Base-by-base conservation (phyloP, 202 grass and related monocot species). In the Brachypodium distachyon region DNA sequence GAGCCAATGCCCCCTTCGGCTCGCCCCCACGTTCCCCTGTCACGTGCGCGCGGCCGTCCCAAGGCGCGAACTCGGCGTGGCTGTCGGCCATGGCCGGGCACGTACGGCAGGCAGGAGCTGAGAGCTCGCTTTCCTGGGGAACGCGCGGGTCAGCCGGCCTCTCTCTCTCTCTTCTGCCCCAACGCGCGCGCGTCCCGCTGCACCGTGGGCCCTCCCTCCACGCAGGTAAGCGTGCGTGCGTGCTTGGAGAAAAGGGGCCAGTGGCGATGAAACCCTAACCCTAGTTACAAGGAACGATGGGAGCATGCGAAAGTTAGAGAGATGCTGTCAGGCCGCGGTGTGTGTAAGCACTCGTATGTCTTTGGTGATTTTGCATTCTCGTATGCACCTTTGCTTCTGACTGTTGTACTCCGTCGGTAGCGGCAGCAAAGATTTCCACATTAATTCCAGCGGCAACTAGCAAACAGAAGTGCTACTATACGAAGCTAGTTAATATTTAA, bases 11-110 rank as follows among this genome's bases (percentile, higher is more conserved):
- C n/a, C n/a, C n/a, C 38, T 61, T 61, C 34, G 44, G 53, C 76
- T 75, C 63, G 47, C 28, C 12, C 82, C 13, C 76, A 88, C 70
- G 62, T 80, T 68, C 37, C 37, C 60, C 12, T 1, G 29, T 77
- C 81, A 82, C 77, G 60, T 77, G 82, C 44, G 39, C 22, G 42
- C 81, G 78, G 59, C 46, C 12, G 55, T 53, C 49, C 73, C 72
- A 18, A 76, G 72, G 77, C 76, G 63, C 32, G 74, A 71, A 71
- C 76, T 51, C 83, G 52, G 79, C 69, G 57, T 72, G 84, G 81
- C 77, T 79, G 87, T 93, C 87, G 90, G 84, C 81, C 80, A 78
- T 70, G 86, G 86, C 62, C 61, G 53, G 67, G 83, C 80, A 63
- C 70, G n/a, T n/a, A n/a, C n/a, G n/a, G n/a, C n/a, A n/a, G 27